A percentile compares a stretch with the other conserved stretches of the same genome.
These are phyloP conservation scores for Trichoderma hamatum DNA, from an alignment of 2,329 filamentous ascomycete genomes.

Conservation along the genomic window DNA sequence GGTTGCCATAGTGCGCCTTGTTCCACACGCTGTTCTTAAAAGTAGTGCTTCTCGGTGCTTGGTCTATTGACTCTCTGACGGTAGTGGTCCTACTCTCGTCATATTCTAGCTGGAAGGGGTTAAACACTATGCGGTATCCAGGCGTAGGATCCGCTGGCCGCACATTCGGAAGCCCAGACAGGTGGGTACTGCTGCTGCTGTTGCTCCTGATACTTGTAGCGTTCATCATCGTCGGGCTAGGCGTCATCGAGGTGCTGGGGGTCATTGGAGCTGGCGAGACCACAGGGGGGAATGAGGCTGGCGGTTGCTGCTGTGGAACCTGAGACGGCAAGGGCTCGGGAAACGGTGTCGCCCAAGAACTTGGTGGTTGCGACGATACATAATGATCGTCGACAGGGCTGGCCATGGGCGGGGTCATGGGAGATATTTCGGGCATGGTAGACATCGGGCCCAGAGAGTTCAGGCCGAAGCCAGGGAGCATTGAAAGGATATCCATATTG, in stretches of 20 bases:
- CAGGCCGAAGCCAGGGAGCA: slow-evolving; percentile 51
- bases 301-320: slow-evolving; percentile 33
- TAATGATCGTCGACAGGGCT: slow-evolving; percentile 38
- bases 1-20: slow-evolving; percentile 67
- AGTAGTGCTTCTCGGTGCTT: slow-evolving; percentile 55
- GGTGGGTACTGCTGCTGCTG: slow-evolving; percentile 27
- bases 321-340: slow-evolving; percentile 33
- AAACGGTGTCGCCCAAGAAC: slow-evolving; percentile 44
- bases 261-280: slow-evolving; percentile 41
- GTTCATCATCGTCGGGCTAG: slow-evolving; percentile 25
- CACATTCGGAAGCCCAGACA: slow-evolving; percentile 14
- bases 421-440: slow-evolving; percentile 35
- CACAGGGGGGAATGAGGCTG: slow-evolving; percentile 39
- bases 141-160: slow-evolving; percentile 20
- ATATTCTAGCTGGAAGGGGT: slow-evolving; percentile 50
- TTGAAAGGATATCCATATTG: slow-evolving; percentile 48
- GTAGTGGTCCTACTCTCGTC: slow-evolving; percentile 51
- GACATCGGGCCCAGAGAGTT: slow-evolving; percentile 25
- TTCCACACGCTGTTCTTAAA: slow-evolving; percentile 71
- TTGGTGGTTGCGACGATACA: slow-evolving; percentile 42
- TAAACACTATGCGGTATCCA: slow-evolving; percentile 52
- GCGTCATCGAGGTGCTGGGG: slow-evolving; percentile 28
- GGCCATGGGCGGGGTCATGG: slow-evolving; percentile 39
- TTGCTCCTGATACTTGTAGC: slow-evolving; percentile 9
- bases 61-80: slow-evolving; percentile 51